Base-by-base conservation (phyloP, 2,329 filamentous ascomycete genomes). In the Coniochaeta prunicola region DNA sequence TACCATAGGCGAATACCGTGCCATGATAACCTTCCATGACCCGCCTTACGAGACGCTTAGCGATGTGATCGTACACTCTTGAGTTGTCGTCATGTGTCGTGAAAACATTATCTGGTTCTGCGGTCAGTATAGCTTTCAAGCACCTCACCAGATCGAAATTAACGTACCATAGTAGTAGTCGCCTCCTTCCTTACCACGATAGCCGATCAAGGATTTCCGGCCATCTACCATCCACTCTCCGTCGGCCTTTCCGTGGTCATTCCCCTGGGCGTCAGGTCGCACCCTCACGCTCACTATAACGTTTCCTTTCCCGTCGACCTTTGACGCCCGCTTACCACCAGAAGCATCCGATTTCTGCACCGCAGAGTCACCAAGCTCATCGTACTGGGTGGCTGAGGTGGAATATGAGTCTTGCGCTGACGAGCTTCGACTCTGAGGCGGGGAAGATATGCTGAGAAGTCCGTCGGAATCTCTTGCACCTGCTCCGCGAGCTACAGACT, bases 21-120 rank as follows among this genome's bases (percentile, higher is more conserved):
- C 93, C 94, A 69, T 97, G 93, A 71, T 97, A 99, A 45, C 94
- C 94, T 77, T 99, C 94, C 94, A 99, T 99, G 56, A 99, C 94
- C 67, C 94, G 84, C 65, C 94, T 89, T 53, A 99, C 94, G 57
- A 99, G 80, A 62, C 94, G 89, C 75, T 97, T 97, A 48, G 94
- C 94, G 53, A 86, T 90, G 63, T 93, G 87, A 74, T 99, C 94
- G 71, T 99, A 99, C 10, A 99, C 94, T 70, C 89, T 88, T 57
- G 91, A 86, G 71, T 99, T 99, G 71, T 97, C 90, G 70, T 99
- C 93, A 70, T 96, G 86, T 19, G 92, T 90, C 56, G 91, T 86
- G 74, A 99, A 99, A 62, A 97, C 94, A 75, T 97, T 97, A 77
- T 99, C 94, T 96, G 67, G 1, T 33, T 26, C 5, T 53, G 24